Percentiles rank a stretch among this genome's conserved stretches.
Conservation (phyloP, 495 filamentous ascomycete species). For the Daldinia grandis region DNA sequence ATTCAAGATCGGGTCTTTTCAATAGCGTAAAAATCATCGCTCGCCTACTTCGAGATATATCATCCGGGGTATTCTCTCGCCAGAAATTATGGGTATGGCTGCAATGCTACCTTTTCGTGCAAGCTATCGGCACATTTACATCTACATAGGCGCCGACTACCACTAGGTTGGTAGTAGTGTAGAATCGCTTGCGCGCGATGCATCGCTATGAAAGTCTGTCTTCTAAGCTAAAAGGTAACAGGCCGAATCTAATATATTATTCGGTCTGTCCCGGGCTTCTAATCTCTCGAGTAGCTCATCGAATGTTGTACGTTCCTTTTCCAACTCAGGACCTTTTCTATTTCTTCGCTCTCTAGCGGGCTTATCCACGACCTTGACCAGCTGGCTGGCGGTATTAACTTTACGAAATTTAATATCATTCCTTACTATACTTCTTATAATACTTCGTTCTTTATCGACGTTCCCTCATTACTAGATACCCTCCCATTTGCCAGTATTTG, state of each 20-base stretch:
- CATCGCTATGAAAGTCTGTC: neutral
- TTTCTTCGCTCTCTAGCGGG: slow-evolving; percentile 1
- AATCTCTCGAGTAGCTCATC: slow-evolving; percentile 19
- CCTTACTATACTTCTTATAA: slow-evolving; percentile 9
- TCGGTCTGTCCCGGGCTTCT: slow-evolving; percentile 40
- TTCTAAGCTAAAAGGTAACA: neutral
- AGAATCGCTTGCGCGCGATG: slow-evolving; percentile 11
- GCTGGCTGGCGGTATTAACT: slow-evolving; percentile 37
- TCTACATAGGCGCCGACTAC: slow-evolving; percentile 33
- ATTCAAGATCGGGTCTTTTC: neutral
- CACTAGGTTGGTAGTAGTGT: slow-evolving; percentile 13
- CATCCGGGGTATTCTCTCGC: neutral
- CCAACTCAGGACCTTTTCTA: slow-evolving; percentile 1
- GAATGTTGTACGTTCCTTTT: slow-evolving; percentile 20
- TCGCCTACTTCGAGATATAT: slow-evolving; percentile 1
- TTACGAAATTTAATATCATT: slow-evolving; percentile 27
- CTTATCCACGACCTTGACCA: slow-evolving; percentile 22
- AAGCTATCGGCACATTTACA: slow-evolving; percentile 6
- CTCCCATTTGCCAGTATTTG: neutral
- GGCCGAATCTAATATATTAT: slow-evolving; percentile 26
- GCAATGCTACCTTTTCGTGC: slow-evolving; percentile 23
- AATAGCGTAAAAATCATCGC: slow-evolving; percentile 2
- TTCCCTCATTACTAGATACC: slow-evolving; percentile 1
- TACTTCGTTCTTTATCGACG: slow-evolving; percentile 9
- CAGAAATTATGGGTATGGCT: slow-evolving; percentile 1